These are phyloP conservation scores for Fusarium xylarioides DNA, from an alignment of 2,329 filamentous ascomycete genomes.

Conservation along the genomic window DNA sequence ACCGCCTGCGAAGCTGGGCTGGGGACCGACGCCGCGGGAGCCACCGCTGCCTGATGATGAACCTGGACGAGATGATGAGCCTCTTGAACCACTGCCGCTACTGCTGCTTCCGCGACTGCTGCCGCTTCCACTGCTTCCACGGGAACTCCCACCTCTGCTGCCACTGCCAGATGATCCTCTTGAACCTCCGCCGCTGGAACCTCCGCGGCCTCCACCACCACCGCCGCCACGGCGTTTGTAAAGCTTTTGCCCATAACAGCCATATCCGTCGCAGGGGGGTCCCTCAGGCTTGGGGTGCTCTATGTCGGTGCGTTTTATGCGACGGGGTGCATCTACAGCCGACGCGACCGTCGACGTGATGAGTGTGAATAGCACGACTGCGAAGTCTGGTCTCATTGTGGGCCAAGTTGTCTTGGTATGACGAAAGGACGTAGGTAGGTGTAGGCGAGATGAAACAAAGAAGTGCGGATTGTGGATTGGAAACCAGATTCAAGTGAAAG, in stretches of 20 bases:
- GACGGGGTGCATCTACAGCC: slow-evolving; percentile 35
- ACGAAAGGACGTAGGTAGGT: neutral
- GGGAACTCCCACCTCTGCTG: slow-evolving; percentile 27
- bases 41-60: slow-evolving; percentile 11
- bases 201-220: slow-evolving; percentile 56
- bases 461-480: neutral
- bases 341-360: slow-evolving; percentile 41
- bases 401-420: neutral
- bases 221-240: slow-evolving; percentile 71
- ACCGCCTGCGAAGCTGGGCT: slow-evolving; percentile 68
- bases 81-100: slow-evolving; percentile 17
- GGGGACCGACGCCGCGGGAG: slow-evolving; percentile 62
- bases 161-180: slow-evolving; percentile 22
- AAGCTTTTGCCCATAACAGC: slow-evolving; percentile 53
- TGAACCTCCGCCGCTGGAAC: slow-evolving; percentile 38
- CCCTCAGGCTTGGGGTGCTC: slow-evolving; percentile 16
- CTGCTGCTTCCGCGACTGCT: slow-evolving; percentile 14
- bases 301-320: slow-evolving; percentile 33
- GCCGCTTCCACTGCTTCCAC: slow-evolving; percentile 23
- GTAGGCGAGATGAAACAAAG: neutral
- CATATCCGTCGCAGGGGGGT: slow-evolving; percentile 7
- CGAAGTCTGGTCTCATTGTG: slow-evolving; percentile 47
- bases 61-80: slow-evolving; percentile 36
- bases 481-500: neutral
- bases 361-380: slow-evolving; percentile 44